These are phyloP conservation scores for Euryodendron excelsum DNA, from an alignment of 148 eudicot genomes.

Conservation along the genomic window DNA sequence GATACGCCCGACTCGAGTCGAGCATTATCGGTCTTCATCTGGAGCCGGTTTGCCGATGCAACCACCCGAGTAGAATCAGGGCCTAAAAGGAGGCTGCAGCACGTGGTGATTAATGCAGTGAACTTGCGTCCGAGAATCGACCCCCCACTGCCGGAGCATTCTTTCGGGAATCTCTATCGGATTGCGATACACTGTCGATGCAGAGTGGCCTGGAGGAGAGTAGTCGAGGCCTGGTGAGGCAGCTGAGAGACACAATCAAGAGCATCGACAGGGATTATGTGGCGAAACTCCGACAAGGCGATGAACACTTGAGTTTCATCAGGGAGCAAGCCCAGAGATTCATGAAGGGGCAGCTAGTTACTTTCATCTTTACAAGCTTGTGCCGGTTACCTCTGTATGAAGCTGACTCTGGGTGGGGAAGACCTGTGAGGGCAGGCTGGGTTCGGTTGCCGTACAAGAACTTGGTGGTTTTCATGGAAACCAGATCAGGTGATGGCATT, in stretches of 20 bases:
- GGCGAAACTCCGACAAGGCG: constrained; percentile 10
- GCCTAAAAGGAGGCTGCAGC: background rate
- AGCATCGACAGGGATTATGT: background rate
- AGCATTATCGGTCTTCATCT: constrained; percentile 22
- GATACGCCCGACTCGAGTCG: background rate
- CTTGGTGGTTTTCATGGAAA: constrained; percentile 12
- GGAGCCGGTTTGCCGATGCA: constrained; percentile 10
- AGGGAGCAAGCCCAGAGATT: background rate
- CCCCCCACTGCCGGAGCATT: constrained; percentile 7
- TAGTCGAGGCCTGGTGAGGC: background rate
- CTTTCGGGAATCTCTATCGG: constrained; percentile 24
- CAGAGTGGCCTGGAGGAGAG: background rate
- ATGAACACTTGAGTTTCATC: constrained; percentile 11
- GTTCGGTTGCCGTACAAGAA: constrained; percentile 9
- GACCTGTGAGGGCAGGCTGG: constrained; percentile 19
- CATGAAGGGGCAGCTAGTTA: constrained; percentile 13
- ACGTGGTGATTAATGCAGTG: constrained; percentile 13
- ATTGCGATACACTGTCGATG: constrained; percentile 1
- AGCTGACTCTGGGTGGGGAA: constrained; percentile 41
- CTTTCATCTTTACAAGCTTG: constrained; percentile 23
- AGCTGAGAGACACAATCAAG: background rate
- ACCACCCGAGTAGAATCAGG: background rate
- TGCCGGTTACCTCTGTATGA: constrained; percentile 22
- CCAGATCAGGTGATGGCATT: background rate
- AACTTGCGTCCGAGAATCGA: constrained; percentile 14